Evolutionary conservation across 371 early-diverging fungal genomes (phyloP), one percentile per base, ranked within the genome.

Genomic region (Blastocladiella emersonii): DNA sequence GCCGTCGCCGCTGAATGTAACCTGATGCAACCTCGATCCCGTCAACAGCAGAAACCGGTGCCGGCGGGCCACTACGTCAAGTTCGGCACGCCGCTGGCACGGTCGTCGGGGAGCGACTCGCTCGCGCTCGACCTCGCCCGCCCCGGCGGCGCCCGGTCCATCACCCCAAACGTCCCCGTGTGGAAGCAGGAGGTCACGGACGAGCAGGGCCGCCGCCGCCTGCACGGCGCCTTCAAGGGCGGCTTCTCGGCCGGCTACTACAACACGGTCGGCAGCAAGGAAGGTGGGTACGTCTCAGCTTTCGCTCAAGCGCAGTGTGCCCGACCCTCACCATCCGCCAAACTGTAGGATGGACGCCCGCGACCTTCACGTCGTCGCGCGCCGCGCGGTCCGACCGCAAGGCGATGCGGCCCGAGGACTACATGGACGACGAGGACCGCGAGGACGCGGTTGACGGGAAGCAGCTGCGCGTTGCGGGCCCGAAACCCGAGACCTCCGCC

Each of bases 191-290:
- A 80, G 65, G 80, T 75, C 5, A 76, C 83, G 35, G 93, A 94
- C 70, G 93, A 92, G 65, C 72, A 85, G 37, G 95, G 95, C 7
- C 75, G 90, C 27, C 77, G 88, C 51, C 76, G 94, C 32, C 84
- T 95, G 63, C 95, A 95, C 68, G 95, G 95, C 32, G 95, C 95
- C 0, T 95, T 95, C 74, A 89, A 87, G 25, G 95, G 95, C 48
- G 95, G 95, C 8, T 93, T 87, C 67, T 86, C 90, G 13, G 95
- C 94, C 1, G 95, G 95, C 17, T 93, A 95, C 67, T 91, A 79
- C 70, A 93, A 93, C 70, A 94, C 92, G 2, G 95, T 92, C 0
- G 95, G 95, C 1, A 91, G 92, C 21, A 91, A 91, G 82, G 93
- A 95, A 83, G 93, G 91, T 88, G 75, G 0, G 61, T 17, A 34